These are phyloP conservation scores for Asterella californica DNA, from an alignment of 225 moss, liverwort and hornwort genomes.

Conservation along the genomic window DNA sequence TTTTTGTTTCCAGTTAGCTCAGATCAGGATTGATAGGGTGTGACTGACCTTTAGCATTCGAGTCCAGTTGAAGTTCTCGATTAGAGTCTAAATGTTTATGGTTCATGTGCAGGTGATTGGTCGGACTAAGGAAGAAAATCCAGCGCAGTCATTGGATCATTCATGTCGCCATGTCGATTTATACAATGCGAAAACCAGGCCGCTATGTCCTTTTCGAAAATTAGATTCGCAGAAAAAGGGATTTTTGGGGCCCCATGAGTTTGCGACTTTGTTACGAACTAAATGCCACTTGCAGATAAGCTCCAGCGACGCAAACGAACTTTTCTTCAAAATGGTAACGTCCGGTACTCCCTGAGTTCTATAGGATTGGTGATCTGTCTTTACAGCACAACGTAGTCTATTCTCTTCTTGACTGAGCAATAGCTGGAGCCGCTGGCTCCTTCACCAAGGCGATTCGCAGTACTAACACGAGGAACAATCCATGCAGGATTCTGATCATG, in stretches of 20 bases:
- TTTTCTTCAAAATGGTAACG: constrained; percentile 48
- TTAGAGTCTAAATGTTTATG: neutral
- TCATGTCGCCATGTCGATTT: constrained; percentile 27
- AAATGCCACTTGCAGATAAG: constrained; percentile 36
- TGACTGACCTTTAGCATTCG: neutral
- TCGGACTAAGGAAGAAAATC: constrained; percentile 40
- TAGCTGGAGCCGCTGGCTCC: neutral
- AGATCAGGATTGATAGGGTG: neutral
- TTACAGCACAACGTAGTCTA: neutral
- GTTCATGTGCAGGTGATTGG: constrained; percentile 36
- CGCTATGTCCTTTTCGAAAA: constrained; percentile 45
- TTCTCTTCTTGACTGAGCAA: neutral
- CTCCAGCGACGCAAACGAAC: constrained; percentile 32
- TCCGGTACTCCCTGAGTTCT: neutral
- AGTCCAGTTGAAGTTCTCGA: neutral
- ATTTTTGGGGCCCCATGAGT: constrained; percentile 41
- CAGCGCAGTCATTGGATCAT: constrained; percentile 40
- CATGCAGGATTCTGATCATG: constrained; percentile 40
- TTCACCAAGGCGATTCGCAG: neutral
- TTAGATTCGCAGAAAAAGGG: constrained; percentile 36
- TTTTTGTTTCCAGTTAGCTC: neutral
- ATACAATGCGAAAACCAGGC: constrained; percentile 13
- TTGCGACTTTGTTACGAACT: constrained; percentile 25
- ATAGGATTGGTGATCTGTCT: neutral
- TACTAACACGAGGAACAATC: neutral